Percentiles rank a stretch among this genome's conserved stretches.
These are phyloP conservation scores for Iris macrosiphon DNA, from an alignment of 106 monocot species.

Conservation along the genomic window DNA sequence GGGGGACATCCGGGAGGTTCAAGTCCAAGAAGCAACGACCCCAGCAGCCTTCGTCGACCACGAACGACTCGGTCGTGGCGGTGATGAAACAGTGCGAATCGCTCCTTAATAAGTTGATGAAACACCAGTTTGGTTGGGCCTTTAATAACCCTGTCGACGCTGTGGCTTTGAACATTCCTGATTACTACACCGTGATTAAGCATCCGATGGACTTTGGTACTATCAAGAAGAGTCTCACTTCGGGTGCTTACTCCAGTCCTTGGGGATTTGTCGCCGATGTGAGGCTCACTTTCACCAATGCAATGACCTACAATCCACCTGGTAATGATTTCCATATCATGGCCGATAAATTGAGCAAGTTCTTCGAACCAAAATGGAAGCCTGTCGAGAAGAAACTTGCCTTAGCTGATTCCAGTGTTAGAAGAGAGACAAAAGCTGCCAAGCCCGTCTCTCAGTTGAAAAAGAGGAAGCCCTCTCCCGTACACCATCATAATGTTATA, in stretches of 20 bases:
- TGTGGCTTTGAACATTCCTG: conserved; percentile 74
- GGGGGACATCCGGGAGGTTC: conserved; percentile 40
- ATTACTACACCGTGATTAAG: conserved; percentile 75
- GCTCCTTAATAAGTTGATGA: conserved; percentile 58
- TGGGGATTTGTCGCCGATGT: conserved; percentile 79
- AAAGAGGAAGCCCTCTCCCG: conserved; percentile 41
- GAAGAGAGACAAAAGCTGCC: conserved; percentile 16
- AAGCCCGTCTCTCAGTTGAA: conserved; percentile 19
- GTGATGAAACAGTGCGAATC: conserved; percentile 76
- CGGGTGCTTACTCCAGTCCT: conserved; percentile 54
- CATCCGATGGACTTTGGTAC: conserved; percentile 98
- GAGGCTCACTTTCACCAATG: conserved; percentile 88
- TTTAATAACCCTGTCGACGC: conserved; percentile 79
- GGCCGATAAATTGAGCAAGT: conserved; percentile 68
- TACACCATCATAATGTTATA: conserved; percentile 1
- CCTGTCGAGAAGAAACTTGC: conserved; percentile 68
- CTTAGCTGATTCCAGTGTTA: conserved; percentile 16
- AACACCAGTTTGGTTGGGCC: conserved; percentile 56
- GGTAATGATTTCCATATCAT: conserved; percentile 73
- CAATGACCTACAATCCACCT: conserved; percentile 88
- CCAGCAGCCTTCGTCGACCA: not conserved
- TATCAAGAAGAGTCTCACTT: conserved; percentile 44
- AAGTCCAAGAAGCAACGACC: conserved; percentile 29
- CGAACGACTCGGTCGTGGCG: conserved; percentile 7
- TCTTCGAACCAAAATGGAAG: conserved; percentile 93